Evolutionary conservation across 345 rosid genomes (phyloP), one percentile per base, ranked within the genome.

Genomic region (Acer campestre): DNA sequence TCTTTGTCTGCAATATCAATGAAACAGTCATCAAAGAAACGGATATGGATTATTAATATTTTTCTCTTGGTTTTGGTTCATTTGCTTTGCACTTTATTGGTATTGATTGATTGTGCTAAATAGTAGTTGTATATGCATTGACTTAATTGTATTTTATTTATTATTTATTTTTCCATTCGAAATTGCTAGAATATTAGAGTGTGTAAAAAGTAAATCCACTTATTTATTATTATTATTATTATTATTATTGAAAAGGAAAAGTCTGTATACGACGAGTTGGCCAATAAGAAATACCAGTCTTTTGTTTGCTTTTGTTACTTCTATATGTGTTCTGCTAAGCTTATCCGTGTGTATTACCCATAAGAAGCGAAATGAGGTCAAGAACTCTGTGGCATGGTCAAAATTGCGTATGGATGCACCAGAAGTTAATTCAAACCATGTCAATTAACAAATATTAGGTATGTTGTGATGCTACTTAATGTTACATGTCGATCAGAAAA

Each of bases 11-110:
- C 81, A 82, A 88, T 80, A 90, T 95, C 84, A 88, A 82, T 69
- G 98, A 92, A 82, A 88, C 90, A 0, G 88, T 96, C 71, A 94
- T 96, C 78, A 91, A 86, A 90, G 94, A 96, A 85, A 94, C 97
- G 42, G 91, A 97, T 94, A 81, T 69, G 46, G 35, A 12, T 58
- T 75, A 4, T 75, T 40, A 22, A 7, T 22, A 11, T 61, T 22
- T 74, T 20, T 68, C 44, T 6, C 35, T 6, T 80, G 13, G 25
- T 29, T 29, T 71, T 63, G 29, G 17, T 38, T 74, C 51, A 13
- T 63, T 55, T 25, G 64, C n/a, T 67, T 55, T 76, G 61, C 14
- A 16, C 14, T 59, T 9, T 59, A 10, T 14, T 18, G 29, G 49
- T n/a, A 20, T n/a, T 75, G 17, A 70, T 20, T n/a, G n/a, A 18